Evolutionary conservation across 1,284 basidiomycete genomes (phyloP), one percentile per base, ranked within the genome.

Genomic region (Rugosomyces carneus): DNA sequence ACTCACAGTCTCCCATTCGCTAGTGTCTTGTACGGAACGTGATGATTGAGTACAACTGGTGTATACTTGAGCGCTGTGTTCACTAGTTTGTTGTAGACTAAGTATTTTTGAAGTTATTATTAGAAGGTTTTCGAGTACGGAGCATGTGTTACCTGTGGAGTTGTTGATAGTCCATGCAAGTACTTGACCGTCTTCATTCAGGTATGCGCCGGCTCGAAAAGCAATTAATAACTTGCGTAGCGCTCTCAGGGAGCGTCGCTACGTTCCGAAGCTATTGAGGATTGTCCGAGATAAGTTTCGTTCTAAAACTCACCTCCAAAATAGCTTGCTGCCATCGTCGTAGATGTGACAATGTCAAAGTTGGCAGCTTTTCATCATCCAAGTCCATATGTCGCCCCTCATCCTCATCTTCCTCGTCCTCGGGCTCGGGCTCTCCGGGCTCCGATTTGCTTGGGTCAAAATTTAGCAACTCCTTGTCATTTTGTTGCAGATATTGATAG

Each of bases 401-500:
- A 67, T 27, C 68, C 5, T 65, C 70, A 2, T 68, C 72, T 15
- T 69, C 74, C 1, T 72, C 78, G 13, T 70, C 67, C 0, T 70
- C 69, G 16, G 70, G 67, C 0, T 70, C 69, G 16, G 70, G 67
- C 11, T 66, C 69, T 4, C 63, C 64, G 3, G 67, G 72, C 1
- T 65, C 71, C 4, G 69, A 69, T 8, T 73, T 75, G 26, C 70
- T 63, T 1, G 71, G 66, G 31, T 80, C 71, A 61, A 99, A 99
- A 1, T 90, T 73, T 5, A 99, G 75, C 24, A 99, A 70, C 44
- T 93, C 92, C 46, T 76, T 72, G 67, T 99, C 95, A 61, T 99
- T 95, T 67, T 98, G 92, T 69, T 96, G 86, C 5, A 99, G 75
- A 62, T 96, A 99, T 66, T 96, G 93, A 84, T 83, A 99, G 70